Percentiles rank a stretch among this genome's conserved stretches.
These are phyloP conservation scores for Oryza nivara DNA, from an alignment of 176 grass and related monocot genomes.

Conservation along the genomic window DNA sequence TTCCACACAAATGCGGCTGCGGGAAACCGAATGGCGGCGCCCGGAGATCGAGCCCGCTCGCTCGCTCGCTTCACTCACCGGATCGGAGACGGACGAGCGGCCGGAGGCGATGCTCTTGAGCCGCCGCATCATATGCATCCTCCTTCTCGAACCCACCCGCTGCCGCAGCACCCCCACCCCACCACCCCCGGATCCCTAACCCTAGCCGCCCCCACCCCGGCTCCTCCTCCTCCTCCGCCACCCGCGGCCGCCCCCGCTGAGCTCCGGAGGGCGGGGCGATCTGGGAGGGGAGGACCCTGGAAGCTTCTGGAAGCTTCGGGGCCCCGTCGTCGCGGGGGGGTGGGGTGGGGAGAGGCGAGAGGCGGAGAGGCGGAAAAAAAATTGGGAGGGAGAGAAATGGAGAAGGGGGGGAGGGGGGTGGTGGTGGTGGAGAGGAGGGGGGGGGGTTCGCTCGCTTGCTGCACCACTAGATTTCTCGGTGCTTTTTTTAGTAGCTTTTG, in stretches of 20 bases:
- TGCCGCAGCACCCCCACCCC: not conserved
- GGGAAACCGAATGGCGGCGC: not conserved
- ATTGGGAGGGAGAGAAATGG: conserved; percentile 10
- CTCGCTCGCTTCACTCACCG: conserved; percentile 40
- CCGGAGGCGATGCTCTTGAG: conserved; percentile 96
- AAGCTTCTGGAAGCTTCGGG: conserved; percentile 53
- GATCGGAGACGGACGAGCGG: conserved; percentile 86
- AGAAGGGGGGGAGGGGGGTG: not conserved
- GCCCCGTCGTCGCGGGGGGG: conserved; percentile 22
- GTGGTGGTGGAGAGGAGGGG: not conserved
- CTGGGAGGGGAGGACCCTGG: conserved; percentile 39
- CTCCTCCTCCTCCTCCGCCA: not conserved
- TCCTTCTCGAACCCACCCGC: conserved; percentile 37
- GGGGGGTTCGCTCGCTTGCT: conserved; percentile 29
- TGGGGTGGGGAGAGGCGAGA: not conserved
- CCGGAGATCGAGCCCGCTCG: conserved; percentile 8
- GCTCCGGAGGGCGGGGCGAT: conserved; percentile 32
- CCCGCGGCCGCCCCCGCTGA: not conserved
- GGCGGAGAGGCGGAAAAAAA: conserved; percentile 16
- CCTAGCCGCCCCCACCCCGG: conserved; percentile 42
- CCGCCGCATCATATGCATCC: conserved; percentile 98
- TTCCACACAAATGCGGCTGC: conserved; percentile 34
- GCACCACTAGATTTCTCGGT: conserved; percentile 53
- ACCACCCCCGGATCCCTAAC: conserved; percentile 37
- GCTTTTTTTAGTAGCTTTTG: conserved; percentile 57